Conservation (phyloP, 176 grass and related monocot genomes). For the Aegilops sharonensis region DNA sequence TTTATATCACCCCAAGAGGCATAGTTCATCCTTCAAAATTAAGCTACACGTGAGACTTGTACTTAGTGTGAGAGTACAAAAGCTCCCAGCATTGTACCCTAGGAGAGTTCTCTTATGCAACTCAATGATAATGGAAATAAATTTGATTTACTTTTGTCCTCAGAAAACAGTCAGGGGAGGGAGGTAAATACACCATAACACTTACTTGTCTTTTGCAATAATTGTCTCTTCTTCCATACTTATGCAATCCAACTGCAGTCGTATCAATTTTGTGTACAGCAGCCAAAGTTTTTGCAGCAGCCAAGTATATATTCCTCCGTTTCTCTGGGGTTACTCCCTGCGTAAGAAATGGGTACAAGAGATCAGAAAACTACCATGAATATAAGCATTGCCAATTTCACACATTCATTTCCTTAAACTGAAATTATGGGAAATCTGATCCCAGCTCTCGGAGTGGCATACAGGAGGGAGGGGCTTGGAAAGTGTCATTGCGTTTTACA, state of each 20-base stretch:
- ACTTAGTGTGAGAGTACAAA: neutral
- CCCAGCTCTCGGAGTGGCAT: neutral
- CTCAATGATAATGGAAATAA: conserved; percentile 2
- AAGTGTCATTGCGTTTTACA: neutral
- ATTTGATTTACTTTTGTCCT: neutral
- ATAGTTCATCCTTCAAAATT: neutral
- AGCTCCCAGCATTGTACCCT: neutral
- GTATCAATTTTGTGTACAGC: conserved; percentile 75
- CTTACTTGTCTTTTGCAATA: conserved; percentile 96
- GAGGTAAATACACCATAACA: neutral
- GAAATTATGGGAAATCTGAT: neutral
- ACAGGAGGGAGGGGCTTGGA: neutral
- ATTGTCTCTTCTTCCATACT: conserved; percentile 83
- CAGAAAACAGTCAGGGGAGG: neutral
- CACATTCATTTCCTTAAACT: neutral
- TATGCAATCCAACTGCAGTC: conserved; percentile 70
- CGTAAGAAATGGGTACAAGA: conserved; percentile 1
- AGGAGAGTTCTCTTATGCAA: neutral
- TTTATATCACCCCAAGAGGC: neutral
- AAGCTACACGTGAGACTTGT: neutral
- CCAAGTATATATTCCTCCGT: conserved; percentile 66
- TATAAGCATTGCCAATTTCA: neutral
- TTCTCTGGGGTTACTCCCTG: conserved; percentile 61
- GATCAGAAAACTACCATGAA: conserved; percentile 1
- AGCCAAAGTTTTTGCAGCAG: conserved; percentile 65